Conservation (phyloP, 257 asterid species). For the Nyctanthes arbortristis region DNA sequence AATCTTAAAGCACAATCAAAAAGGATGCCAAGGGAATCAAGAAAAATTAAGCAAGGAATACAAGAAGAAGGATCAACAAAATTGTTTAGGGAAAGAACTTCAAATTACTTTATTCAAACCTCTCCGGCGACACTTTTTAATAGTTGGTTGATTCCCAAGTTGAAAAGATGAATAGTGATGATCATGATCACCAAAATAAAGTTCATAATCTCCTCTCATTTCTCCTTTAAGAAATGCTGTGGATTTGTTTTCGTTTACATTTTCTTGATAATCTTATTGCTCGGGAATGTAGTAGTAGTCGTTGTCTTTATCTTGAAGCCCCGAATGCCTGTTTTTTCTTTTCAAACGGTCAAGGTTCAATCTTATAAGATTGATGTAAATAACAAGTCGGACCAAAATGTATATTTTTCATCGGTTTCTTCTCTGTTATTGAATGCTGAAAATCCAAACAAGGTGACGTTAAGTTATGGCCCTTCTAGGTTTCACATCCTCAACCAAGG, state of each 20-base stretch:
- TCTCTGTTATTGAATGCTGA: constrained; percentile 40
- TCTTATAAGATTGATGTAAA: constrained; percentile 46
- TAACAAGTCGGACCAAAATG: constrained; percentile 25
- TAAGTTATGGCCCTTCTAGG: constrained; percentile 40
- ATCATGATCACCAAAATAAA: not conserved
- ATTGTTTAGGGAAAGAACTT: constrained; percentile 24
- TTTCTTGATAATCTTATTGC: constrained; percentile 27
- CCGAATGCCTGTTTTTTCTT: constrained; percentile 48
- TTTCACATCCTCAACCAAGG: constrained; percentile 59
- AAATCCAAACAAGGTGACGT: constrained; percentile 62
- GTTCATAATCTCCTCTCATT: constrained; percentile 1
- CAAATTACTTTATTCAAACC: constrained; percentile 8
- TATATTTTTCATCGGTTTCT: constrained; percentile 45
- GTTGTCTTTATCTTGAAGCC: constrained; percentile 47
- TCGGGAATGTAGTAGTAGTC: constrained; percentile 36
- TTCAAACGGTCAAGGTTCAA: constrained; percentile 42
- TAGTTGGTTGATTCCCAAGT: too few species aligned
- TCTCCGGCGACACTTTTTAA: too few species aligned
- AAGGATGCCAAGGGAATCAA: constrained; percentile 13
- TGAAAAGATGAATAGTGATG: constrained; percentile 16
- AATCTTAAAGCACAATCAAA: constrained; percentile 23
- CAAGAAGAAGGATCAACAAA: constrained; percentile 24
- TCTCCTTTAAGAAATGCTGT: constrained; percentile 40
- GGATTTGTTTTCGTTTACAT: constrained; percentile 39
- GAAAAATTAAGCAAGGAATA: constrained; percentile 55